Percentiles rank a stretch among this genome's conserved stretches.
Evolutionary conservation across 345 rosid species (phyloP).

Genomic region (Boechera stricta): DNA sequence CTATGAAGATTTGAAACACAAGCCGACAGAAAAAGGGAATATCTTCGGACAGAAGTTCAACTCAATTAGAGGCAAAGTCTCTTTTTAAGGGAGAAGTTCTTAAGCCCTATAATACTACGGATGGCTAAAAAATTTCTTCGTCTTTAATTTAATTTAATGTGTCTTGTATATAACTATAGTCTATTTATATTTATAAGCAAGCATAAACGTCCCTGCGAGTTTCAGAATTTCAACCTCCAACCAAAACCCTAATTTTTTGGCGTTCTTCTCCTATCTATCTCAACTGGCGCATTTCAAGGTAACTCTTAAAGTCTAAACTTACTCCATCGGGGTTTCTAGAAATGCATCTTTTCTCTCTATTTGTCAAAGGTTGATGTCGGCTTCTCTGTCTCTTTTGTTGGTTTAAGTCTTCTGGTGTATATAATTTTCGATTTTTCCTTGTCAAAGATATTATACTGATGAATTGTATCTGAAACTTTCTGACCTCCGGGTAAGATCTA

Average conservation of each 20-base stretch:
- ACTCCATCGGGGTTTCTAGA: background rate
- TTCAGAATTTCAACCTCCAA: constrained; percentile 15
- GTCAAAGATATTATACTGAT: background rate
- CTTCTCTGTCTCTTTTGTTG: background rate
- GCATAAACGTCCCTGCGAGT: background rate
- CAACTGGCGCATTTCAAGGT: constrained; percentile 32
- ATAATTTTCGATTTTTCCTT: background rate
- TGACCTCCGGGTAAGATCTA: background rate
- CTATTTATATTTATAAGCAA: too few species aligned
- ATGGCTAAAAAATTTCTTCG: background rate
- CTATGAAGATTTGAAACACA: too few species aligned
- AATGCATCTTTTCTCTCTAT: background rate
- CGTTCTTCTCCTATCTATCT: constrained; percentile 17
- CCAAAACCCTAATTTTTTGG: constrained; percentile 36
- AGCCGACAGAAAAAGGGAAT: too few species aligned
- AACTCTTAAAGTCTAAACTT: background rate
- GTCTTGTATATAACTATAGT: background rate
- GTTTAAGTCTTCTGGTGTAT: background rate
- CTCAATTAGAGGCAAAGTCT: too few species aligned
- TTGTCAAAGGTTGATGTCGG: background rate
- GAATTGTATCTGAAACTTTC: background rate
- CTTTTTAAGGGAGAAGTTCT: too few species aligned
- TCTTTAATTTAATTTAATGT: background rate
- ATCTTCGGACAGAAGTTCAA: too few species aligned
- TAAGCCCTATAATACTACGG: too few species aligned